Conservation (phyloP, 2,329 filamentous ascomycete species). For the Xylariaceae sp. region DNA sequence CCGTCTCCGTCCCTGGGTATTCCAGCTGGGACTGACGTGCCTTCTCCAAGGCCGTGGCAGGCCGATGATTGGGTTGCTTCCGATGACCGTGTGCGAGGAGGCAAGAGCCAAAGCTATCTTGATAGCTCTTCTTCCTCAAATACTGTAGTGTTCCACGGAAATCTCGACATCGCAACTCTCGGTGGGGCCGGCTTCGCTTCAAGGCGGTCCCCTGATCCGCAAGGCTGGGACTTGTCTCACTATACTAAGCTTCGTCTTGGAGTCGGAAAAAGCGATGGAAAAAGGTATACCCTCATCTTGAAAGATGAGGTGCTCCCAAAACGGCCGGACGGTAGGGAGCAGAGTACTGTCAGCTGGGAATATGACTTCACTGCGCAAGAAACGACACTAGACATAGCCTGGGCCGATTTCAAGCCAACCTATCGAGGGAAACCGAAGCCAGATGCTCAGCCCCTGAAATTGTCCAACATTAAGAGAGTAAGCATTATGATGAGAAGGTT, state of each 20-base stretch:
- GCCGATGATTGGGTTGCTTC: slow-evolving; percentile 60
- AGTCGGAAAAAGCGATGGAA: slow-evolving; percentile 52
- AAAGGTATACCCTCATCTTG: slow-evolving; percentile 68
- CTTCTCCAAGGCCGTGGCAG: slow-evolving; percentile 51
- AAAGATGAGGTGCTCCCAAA: slow-evolving; percentile 63
- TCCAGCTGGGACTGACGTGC: background rate
- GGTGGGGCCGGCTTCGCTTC: slow-evolving; percentile 81
- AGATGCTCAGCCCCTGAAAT: slow-evolving; percentile 56
- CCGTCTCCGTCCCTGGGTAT: too few species aligned
- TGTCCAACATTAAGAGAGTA: slow-evolving; percentile 58
- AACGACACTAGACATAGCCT: slow-evolving; percentile 54
- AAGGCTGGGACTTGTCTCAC: slow-evolving; percentile 58
- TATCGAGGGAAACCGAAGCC: slow-evolving; percentile 65
- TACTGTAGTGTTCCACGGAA: slow-evolving; percentile 60
- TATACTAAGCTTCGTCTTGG: slow-evolving; percentile 59
- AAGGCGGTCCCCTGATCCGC: slow-evolving; percentile 61
- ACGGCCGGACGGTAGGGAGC: slow-evolving; percentile 62
- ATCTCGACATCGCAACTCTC: slow-evolving; percentile 68
- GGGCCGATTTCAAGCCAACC: slow-evolving; percentile 63
- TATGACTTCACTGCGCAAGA: slow-evolving; percentile 51
- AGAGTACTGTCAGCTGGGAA: slow-evolving; percentile 70
- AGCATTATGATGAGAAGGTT: slow-evolving; percentile 81
- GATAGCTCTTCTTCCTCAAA: slow-evolving; percentile 20
- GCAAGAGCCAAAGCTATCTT: slow-evolving; percentile 56
- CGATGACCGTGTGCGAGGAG: slow-evolving; percentile 75